A percentile compares a stretch with the other conserved stretches of the same genome.
Conservation (phyloP, 192 early-diverging fungal genomes). For the Umbelopsis sp. region DNA sequence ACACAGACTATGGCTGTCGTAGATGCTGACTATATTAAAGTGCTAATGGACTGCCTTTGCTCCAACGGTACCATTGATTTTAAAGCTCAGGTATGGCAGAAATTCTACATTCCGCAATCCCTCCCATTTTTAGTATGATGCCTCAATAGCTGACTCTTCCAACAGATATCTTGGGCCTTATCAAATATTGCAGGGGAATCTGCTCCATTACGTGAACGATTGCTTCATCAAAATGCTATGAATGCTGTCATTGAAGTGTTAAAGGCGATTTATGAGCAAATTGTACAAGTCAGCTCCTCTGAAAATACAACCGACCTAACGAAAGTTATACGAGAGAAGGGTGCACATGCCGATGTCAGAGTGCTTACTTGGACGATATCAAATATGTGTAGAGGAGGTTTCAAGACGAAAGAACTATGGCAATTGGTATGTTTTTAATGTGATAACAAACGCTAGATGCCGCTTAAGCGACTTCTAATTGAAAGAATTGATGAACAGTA, state of each 20-base stretch:
- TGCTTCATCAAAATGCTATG: constrained; percentile 22
- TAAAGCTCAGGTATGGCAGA: constrained; percentile 27
- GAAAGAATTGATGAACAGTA: constrained; percentile 6
- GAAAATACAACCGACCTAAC: not conserved
- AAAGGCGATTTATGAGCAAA: constrained; percentile 5
- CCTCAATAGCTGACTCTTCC: not conserved
- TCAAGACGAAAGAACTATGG: constrained; percentile 29
- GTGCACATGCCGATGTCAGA: constrained; percentile 21
- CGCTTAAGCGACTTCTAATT: not conserved
- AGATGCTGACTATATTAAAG: constrained; percentile 23
- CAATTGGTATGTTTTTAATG: constrained; percentile 8
- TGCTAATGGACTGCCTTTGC: constrained; percentile 11
- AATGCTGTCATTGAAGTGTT: constrained; percentile 19
- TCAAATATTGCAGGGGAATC: constrained; percentile 43
- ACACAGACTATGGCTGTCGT: constrained; percentile 30
- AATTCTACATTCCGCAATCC: not conserved
- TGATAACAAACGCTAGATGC: not conserved
- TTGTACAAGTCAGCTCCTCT: not conserved
- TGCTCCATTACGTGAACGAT: constrained; percentile 22
- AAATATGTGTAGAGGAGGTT: constrained; percentile 44
- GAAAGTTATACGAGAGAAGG: not conserved
- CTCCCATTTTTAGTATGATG: not conserved
- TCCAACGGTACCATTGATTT: not conserved
- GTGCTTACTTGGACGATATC: constrained; percentile 35
- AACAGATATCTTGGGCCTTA: constrained; percentile 36